phyloP scores from a whole-genome alignment of 2,329 filamentous ascomycete genomes.

The Ramichloridium luteum region DNA sequence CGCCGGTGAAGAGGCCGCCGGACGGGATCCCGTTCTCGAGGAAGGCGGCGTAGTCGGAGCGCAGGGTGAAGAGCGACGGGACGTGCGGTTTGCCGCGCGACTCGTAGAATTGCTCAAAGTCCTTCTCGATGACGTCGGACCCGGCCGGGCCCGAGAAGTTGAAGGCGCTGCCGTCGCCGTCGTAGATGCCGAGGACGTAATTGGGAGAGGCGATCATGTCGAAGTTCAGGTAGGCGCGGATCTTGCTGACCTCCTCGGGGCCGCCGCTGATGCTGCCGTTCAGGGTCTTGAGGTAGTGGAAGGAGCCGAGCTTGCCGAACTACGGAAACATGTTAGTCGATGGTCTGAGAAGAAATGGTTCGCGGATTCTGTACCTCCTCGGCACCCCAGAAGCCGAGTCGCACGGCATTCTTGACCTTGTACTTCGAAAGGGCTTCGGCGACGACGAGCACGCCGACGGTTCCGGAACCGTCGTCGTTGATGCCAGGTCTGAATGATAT shows the following conservation, averaged over 20 bases:
- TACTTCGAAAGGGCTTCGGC: conserved; percentile 55
- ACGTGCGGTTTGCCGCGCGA: conserved; percentile 52
- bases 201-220: conserved; percentile 60
- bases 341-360: too few species aligned
- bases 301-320: conserved; percentile 49
- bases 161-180: conserved; percentile 45
- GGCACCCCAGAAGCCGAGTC: conserved; percentile 55
- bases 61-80: conserved; percentile 63
- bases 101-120: conserved; percentile 58
- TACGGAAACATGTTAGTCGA: too few species aligned
- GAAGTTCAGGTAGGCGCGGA: conserved; percentile 57
- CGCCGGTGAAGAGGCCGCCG: conserved; percentile 66
- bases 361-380: too few species aligned
- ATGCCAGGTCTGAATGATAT: conserved; percentile 63
- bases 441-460: conserved; percentile 46
- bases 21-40: conserved; percentile 53
- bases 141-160: conserved; percentile 46
- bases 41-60: conserved; percentile 70
- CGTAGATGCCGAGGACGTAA: conserved; percentile 44
- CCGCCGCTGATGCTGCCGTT: conserved; percentile 18
- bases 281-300: conserved; percentile 39
- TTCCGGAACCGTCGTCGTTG: conserved; percentile 66
- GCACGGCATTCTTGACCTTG: conserved; percentile 56
- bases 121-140: conserved; percentile 54
- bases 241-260: conserved; percentile 42